A percentile compares a stretch with the other conserved stretches of the same genome.
Evolutionary conservation across 2,329 filamentous ascomycete species (phyloP).

Genomic region (Microdochium trichocladiopsis): DNA sequence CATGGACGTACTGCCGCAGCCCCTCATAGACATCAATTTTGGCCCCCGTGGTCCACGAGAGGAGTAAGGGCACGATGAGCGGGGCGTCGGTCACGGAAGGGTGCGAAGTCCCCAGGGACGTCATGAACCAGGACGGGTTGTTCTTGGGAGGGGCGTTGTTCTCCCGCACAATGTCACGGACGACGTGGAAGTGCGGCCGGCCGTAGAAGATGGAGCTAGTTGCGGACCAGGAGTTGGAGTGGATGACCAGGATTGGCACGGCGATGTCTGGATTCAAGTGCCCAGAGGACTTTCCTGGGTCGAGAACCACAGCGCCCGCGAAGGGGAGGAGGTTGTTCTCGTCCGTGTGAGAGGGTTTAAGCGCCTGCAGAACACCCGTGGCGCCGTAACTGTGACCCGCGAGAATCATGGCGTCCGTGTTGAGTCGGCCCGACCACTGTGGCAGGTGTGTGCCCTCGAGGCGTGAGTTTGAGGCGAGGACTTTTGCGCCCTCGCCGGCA

Average conservation of each 20-base stretch:
- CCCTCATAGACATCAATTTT: slow-evolving; percentile 49
- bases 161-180: slow-evolving; percentile 45
- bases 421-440: slow-evolving; percentile 45
- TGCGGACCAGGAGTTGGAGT: slow-evolving; percentile 59
- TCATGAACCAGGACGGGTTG: slow-evolving; percentile 46
- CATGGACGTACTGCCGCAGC: slow-evolving; percentile 51
- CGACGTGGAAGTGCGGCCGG: slow-evolving; percentile 56
- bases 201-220: slow-evolving; percentile 52
- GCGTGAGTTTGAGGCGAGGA: slow-evolving; percentile 34
- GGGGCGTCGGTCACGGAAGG: slow-evolving; percentile 62
- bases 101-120: slow-evolving; percentile 48
- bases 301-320: slow-evolving; percentile 52
- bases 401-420: slow-evolving; percentile 47
- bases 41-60: slow-evolving; percentile 55
- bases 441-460: slow-evolving; percentile 37
- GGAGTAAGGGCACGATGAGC: slow-evolving; percentile 52
- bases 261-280: slow-evolving; percentile 51
- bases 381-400: slow-evolving; percentile 61
- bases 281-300: slow-evolving; percentile 59
- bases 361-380: slow-evolving; percentile 52
- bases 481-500: slow-evolving; percentile 23
- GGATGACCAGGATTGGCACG: slow-evolving; percentile 53
- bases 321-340: slow-evolving; percentile 35
- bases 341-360: slow-evolving; percentile 26
- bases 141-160: slow-evolving; percentile 29